These are phyloP conservation scores for Naegleria lovaniensis DNA, from an alignment of 208 protist species.

Conservation along the genomic window DNA sequence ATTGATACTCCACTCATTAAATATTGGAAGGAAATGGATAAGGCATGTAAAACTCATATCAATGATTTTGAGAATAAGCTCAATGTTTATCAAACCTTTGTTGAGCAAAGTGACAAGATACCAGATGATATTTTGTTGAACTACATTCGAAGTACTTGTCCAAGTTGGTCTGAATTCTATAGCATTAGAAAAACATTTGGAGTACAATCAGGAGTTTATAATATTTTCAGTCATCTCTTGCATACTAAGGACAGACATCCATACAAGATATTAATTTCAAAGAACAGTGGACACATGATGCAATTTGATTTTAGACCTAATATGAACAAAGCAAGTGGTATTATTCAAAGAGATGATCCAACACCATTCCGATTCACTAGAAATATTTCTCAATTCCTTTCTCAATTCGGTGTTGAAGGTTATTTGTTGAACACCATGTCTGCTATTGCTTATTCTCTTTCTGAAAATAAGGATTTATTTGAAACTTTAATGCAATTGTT, in stretches of 20 bases:
- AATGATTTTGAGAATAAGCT: neutral
- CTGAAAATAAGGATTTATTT: neutral
- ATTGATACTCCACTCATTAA: neutral
- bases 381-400: slow-evolving; percentile 17
- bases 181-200: neutral
- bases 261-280: slow-evolving; percentile 13
- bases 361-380: slow-evolving; percentile 3
- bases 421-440: slow-evolving; percentile 10
- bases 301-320: slow-evolving; percentile 10
- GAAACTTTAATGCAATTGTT: neutral
- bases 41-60: neutral
- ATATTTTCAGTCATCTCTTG: neutral
- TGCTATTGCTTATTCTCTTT: neutral
- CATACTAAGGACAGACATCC: neutral
- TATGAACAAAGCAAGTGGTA: neutral
- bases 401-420: slow-evolving; percentile 24
- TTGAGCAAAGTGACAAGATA: neutral
- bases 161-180: slow-evolving; percentile 12
- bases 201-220: neutral
- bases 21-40: neutral
- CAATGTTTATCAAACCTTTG: neutral
- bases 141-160: neutral
- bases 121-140: slow-evolving; percentile 3
- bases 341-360: neutral
- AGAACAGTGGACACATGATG: neutral